Evolutionary conservation across 176 grass and related monocot species (phyloP), one percentile per base, ranked within the genome.

Genomic region (Juncus inflexus): DNA sequence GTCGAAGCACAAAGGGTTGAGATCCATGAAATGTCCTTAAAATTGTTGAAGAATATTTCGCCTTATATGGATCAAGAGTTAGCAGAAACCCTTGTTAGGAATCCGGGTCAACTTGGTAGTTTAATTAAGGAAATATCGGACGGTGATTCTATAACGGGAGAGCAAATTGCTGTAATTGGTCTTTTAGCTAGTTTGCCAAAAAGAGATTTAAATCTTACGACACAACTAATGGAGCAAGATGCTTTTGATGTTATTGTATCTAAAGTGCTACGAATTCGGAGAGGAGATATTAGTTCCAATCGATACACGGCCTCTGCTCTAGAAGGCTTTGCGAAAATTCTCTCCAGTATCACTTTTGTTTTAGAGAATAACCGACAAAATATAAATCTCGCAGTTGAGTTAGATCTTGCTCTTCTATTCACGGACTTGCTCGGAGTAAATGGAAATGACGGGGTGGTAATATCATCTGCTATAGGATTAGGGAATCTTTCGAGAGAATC

Each of bases 401-500:
- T 85, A 43, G 87, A 88, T 56, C 81, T 94, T 50, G 55, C 81
- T 53, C 37, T 60, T 62, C 55, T 85, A 63, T 94, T 85, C 41
- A 83, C 90, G 3, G 80, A 81, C 59, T 70, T 94, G 50, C 84
- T 87, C 74, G 81, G 84, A 53, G 55, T 80, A 49, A 87, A 83
- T 83, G 84, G 84, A 6, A 51, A 67, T 42, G 81, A 88, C 0
- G 72, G 73, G 61, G 81, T 88, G 55, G 77, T 82, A 64, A 61
- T 76, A 60, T 50, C 76, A 8, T 85, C 90, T 59, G 90, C 90
- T 60, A 74, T 73, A 65, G 78, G 84, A 80, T 74, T 94, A 60
- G 60, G 73, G 49, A 88, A 94, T 74, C 79, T 94, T 13, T 94
- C 89, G 3, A 65, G 56, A 28, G 78, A 87, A 79, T 87, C 89